These are phyloP conservation scores for Purpureocillium takamizusanense DNA, from an alignment of 2,329 filamentous ascomycete genomes.

Conservation along the genomic window DNA sequence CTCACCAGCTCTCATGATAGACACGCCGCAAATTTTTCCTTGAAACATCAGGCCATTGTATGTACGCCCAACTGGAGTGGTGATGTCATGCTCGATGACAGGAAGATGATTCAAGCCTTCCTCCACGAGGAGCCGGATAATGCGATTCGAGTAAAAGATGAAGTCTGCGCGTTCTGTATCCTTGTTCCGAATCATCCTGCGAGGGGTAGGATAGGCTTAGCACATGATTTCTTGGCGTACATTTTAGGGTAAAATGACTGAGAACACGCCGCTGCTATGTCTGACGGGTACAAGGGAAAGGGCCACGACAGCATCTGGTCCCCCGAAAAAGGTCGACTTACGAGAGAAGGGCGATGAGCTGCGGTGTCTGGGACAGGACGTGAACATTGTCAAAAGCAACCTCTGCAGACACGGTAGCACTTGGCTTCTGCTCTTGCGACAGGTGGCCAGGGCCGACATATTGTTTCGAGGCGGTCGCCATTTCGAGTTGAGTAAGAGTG, in stretches of 20 bases:
- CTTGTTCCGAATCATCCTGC: constrained; percentile 89
- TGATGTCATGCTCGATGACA: constrained; percentile 79
- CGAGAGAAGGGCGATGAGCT: constrained; percentile 96
- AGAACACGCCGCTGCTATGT: no score
- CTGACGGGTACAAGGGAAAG: no score
- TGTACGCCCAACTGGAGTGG: constrained; percentile 77
- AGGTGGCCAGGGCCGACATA: constrained; percentile 75
- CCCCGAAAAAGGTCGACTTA: constrained; percentile 46
- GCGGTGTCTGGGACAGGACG: constrained; percentile 84
- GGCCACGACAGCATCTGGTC: no score
- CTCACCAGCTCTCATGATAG: constrained; percentile 96
- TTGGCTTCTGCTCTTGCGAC: constrained; percentile 68
- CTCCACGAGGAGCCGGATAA: constrained; percentile 92
- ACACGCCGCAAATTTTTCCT: constrained; percentile 96
- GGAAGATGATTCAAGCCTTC: constrained; percentile 96
- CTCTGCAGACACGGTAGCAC: constrained; percentile 77
- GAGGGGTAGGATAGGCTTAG: constrained; percentile 9
- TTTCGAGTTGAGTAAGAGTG: no score
- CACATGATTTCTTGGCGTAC: no score
- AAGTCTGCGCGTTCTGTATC: constrained; percentile 89
- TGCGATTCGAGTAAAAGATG: constrained; percentile 98
- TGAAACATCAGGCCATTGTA: constrained; percentile 93
- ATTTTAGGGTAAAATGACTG: no score
- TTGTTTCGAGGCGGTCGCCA: constrained; percentile 34
- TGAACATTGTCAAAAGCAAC: constrained; percentile 81